Evolutionary conservation across 176 grass and related monocot genomes (phyloP), one percentile per base, ranked within the genome.

Genomic region (Rhynchospora breviuscula): DNA sequence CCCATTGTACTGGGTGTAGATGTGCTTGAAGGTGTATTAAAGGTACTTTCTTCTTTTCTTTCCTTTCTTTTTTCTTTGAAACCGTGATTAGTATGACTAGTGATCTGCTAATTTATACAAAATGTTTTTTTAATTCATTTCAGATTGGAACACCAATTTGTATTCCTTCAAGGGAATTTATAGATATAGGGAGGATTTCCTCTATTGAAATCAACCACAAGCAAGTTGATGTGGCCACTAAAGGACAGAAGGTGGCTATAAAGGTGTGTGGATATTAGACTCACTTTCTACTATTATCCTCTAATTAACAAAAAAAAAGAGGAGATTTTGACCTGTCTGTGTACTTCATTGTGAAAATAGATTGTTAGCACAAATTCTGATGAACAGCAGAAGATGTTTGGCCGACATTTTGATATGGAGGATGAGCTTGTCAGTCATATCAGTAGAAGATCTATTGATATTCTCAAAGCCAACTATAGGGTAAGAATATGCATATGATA

Each of bases 361-460:
- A 93, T 93, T 68, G 81, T 81, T 25, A 85, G 81, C 31, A 79
- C 85, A 58, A 91, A 77, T 13, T 14, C 87, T 45, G 84, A 93
- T 54, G 94, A 97, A 86, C 88, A 88, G 57, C 87, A 71, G 26
- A 88, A 80, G 63, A 87, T 83, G 56, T 93, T 81, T 75, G 94
- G 89, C 51, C 69, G 84, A n/a, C 84, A 97, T 93, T 97, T 97
- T 83, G 90, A 89, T 49, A 69, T 80, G 8, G 85, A 84, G 66
- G 85, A 97, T 71, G 94, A 97, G 84, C 89, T 93, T 52, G 84
- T 97, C 19, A 97, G 94, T 80, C 89, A 87, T 78, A 97, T 97
- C 67, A 71, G 89, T 21, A 88, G 89, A 86, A 94, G 77, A 84
- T 97, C 94, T 35, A 91, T 97, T 48, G 91, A 97, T 78, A 69